Evolutionary conservation across 208 protist genomes (phyloP), one percentile per base, ranked within the genome.

Genomic region (Leishmania aethiopica): DNA sequence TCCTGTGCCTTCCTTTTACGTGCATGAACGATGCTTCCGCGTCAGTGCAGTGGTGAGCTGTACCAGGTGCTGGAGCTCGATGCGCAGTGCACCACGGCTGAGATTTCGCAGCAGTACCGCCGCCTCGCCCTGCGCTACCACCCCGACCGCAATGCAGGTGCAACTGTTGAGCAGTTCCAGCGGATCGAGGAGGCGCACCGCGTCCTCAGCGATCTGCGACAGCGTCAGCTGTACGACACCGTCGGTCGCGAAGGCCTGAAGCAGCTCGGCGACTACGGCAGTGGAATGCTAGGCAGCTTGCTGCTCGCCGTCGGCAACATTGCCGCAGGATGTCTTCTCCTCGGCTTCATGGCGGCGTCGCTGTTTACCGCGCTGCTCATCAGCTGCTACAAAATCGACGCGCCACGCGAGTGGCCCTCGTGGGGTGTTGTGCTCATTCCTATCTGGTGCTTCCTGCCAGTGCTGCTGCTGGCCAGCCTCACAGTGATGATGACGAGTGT

Each of bases 101-200:
- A 97, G 51, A 90, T 98, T 73, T 91, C 93, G 79, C 91, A 92
- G 70, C 90, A 93, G 53, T 98, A 98, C 73, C 91, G 92, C 62
- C 91, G 87, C 17, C 89, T 98, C 19, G 95, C 95, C 37, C 87
- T 98, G n/a, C 90, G 90, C 67, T 97, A 96, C 75, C 96, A 98
- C 81, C 96, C 96, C 6, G 96, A 98, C 86, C 94, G 94, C 77
- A 95, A 93, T 78, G 84, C 74, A n/a, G 93, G 86, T 71, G 81
- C 91, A 11, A 82, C 95, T 28, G 90, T 89, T 15, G 91, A 95
- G 40, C 91, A 89, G 75, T 98, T 98, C 69, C 92, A 98, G 81
- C 69, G 91, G n/a, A 98, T 99, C 73, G 94, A 91, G 75, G 87
- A 97, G 37, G 99, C 99, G 25, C 99, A 99, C 87, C 98, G 99